phyloP scores from a whole-genome alignment of 2,329 filamentous ascomycete species.

The Coniochaeta sp. region DNA sequence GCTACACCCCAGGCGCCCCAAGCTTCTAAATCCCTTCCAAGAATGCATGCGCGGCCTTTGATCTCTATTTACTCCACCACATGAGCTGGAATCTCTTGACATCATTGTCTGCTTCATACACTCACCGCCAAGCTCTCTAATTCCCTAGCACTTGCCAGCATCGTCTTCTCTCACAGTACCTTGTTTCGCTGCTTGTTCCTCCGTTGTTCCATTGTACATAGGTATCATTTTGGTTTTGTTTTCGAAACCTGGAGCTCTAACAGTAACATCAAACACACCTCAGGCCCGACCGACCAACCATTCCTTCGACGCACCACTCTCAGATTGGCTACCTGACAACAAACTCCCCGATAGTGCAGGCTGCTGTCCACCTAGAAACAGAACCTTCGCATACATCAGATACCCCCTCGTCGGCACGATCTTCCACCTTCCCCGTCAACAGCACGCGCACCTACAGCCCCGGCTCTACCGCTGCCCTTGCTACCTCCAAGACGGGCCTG shows the following conservation, averaged over 20 bases:
- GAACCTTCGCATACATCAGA: conserved; percentile 32
- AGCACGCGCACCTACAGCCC: conserved; percentile 21
- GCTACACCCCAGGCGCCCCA: background rate
- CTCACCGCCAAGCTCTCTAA: background rate
- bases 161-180: background rate
- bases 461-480: conserved; percentile 23
- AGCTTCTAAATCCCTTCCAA: background rate
- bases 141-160: background rate
- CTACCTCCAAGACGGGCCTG: conserved; percentile 28
- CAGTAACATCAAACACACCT: conserved; percentile 27
- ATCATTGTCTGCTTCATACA: background rate
- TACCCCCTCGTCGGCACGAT: conserved; percentile 27
- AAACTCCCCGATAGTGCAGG: conserved; percentile 60
- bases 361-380: conserved; percentile 40
- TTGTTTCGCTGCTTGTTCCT: background rate
- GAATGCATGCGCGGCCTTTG: background rate
- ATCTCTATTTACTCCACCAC: background rate
- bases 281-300: conserved; percentile 25
- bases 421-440: conserved; percentile 27
- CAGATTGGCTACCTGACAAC: conserved; percentile 62
- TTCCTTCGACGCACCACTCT: conserved; percentile 51
- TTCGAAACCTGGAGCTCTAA: background rate
- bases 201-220: background rate
- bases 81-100: background rate
- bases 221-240: background rate